Conservation (phyloP, 1,139 yeast genomes). For the Zygotorulaspora mrakii region DNA sequence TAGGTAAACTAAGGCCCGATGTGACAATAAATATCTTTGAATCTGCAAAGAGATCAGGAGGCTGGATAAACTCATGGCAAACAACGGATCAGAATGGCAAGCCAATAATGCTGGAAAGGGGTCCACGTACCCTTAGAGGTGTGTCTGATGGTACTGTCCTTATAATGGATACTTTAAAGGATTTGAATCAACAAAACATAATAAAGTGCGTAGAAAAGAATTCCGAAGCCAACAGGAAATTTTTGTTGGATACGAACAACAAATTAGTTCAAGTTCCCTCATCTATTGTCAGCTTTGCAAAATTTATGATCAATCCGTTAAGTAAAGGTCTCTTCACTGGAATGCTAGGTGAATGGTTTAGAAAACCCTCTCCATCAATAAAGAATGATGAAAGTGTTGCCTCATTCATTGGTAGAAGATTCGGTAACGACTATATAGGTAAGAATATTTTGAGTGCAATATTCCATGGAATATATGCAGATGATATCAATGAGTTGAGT, state of each 20-base stretch:
- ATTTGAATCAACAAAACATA: constrained; percentile 43
- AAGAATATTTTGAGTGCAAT: constrained; percentile 74
- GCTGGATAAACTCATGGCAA: constrained; percentile 63
- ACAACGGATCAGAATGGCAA: constrained; percentile 24
- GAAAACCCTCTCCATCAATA: constrained; percentile 24
- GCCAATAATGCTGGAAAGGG: constrained; percentile 55
- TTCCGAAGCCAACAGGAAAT: constrained; percentile 61
- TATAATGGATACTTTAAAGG: constrained; percentile 53
- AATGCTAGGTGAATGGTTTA: constrained; percentile 40
- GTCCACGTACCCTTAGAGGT: constrained; percentile 73
- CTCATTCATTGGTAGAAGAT: constrained; percentile 62
- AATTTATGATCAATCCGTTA: constrained; percentile 46
- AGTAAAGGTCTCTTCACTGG: constrained; percentile 42
- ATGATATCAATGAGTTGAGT: constrained; percentile 67
- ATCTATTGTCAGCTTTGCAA: constrained; percentile 39
- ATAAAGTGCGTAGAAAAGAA: constrained; percentile 48
- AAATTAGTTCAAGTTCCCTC: constrained; percentile 49
- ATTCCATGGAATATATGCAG: constrained; percentile 88
- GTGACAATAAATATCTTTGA: constrained; percentile 62
- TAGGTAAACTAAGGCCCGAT: constrained; percentile 69
- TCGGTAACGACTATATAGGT: constrained; percentile 53
- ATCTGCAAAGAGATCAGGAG: constrained; percentile 55
- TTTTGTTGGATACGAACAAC: constrained; percentile 44
- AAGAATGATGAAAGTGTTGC: constrained; percentile 67
- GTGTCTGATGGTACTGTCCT: constrained; percentile 62